Conservation (phyloP, 2,329 filamentous ascomycete genomes). For the Epichloe baconii region DNA sequence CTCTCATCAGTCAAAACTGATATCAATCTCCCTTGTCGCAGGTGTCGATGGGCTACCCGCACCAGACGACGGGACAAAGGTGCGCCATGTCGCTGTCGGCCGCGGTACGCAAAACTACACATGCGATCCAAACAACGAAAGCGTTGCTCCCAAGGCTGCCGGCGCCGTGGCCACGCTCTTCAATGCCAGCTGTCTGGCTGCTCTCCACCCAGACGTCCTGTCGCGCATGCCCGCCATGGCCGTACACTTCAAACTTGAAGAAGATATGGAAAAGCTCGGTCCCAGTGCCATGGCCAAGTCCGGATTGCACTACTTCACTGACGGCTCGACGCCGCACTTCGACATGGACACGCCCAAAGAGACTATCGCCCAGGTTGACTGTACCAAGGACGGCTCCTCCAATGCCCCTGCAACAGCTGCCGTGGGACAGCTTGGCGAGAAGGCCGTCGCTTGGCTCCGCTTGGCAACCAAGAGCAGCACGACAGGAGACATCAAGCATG, state of each 20-base stretch:
- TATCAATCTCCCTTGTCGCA: slow-evolving; percentile 10
- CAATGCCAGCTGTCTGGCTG: slow-evolving; percentile 71
- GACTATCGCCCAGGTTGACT: slow-evolving; percentile 45
- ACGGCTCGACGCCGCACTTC: slow-evolving; percentile 63
- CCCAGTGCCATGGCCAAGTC: slow-evolving; percentile 51
- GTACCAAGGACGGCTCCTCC: slow-evolving; percentile 47
- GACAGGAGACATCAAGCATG: slow-evolving; percentile 54
- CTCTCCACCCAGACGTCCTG: slow-evolving; percentile 55
- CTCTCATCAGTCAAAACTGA: background rate
- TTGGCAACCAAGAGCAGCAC: slow-evolving; percentile 40
- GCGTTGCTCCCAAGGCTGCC: slow-evolving; percentile 46
- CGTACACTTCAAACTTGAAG: slow-evolving; percentile 49
- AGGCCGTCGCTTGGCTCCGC: slow-evolving; percentile 71
- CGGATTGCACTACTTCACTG: slow-evolving; percentile 72
- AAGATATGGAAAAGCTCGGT: slow-evolving; percentile 28
- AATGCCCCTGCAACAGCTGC: slow-evolving; percentile 50
- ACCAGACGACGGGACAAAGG: slow-evolving; percentile 43
- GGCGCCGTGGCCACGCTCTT: slow-evolving; percentile 78
- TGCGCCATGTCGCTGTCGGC: slow-evolving; percentile 73
- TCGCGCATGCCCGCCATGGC: slow-evolving; percentile 51
- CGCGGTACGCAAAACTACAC: slow-evolving; percentile 93
- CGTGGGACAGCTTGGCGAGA: slow-evolving; percentile 47
- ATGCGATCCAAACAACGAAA: slow-evolving; percentile 50
- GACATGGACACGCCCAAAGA: slow-evolving; percentile 48
- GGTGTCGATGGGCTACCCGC: slow-evolving; percentile 47